Conservation (phyloP, 495 filamentous ascomycete genomes). For the Cercophora sp. region DNA sequence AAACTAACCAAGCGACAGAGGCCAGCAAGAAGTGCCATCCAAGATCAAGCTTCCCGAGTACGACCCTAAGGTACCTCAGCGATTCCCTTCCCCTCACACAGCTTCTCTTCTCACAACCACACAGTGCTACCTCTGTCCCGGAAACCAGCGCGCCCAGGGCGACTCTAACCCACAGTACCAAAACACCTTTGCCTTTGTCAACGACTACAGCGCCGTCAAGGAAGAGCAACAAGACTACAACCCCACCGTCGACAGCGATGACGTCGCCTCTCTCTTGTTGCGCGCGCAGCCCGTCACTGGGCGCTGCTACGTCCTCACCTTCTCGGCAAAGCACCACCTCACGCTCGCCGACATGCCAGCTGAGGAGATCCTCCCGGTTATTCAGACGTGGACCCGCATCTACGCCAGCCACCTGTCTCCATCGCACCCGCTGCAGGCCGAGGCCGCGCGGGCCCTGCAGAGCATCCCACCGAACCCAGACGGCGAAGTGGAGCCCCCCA, state of each 20-base stretch:
- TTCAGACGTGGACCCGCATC: constrained; percentile 82
- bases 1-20: constrained; percentile 47
- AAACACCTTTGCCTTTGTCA: constrained; percentile 89
- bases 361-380: constrained; percentile 65
- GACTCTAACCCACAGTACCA: constrained; percentile 83
- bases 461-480: constrained; percentile 38
- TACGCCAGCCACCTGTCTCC: constrained; percentile 78
- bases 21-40: constrained; percentile 80
- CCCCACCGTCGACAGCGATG: constrained; percentile 35
- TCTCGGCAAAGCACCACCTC: constrained; percentile 82
- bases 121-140: constrained; percentile 91
- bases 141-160: constrained; percentile 87
- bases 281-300: constrained; percentile 82
- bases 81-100: background rate
- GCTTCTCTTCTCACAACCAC: constrained; percentile 6
- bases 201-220: constrained; percentile 96
- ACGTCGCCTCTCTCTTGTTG: constrained; percentile 73
- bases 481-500: constrained; percentile 49
- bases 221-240: constrained; percentile 69
- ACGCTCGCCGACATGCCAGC: constrained; percentile 83
- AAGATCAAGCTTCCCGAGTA: constrained; percentile 73
- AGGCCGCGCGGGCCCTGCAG: constrained; percentile 29
- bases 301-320: constrained; percentile 96
- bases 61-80: constrained; percentile 60
- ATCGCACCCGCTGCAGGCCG: constrained; percentile 57